Evolutionary conservation across 768 basidiomycete species (phyloP), one percentile per base, ranked within the genome.

Genomic region (Leccinellum albellum): DNA sequence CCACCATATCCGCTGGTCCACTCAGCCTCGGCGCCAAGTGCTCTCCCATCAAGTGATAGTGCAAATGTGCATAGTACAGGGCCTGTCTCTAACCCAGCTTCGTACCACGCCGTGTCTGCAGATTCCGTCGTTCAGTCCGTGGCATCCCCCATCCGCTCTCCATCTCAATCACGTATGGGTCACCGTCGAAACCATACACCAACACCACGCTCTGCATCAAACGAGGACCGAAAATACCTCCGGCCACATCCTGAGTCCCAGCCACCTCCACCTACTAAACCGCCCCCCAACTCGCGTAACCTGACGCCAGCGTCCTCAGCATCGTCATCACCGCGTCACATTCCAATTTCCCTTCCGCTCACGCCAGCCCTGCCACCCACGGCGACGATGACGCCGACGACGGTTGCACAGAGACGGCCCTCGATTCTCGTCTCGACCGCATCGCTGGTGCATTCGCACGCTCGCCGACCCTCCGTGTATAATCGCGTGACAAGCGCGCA

Each of bases 271-370:
- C 50, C 58, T 2, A 68, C 63, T 37, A 73, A 72, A 28, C 68
- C 66, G 0, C 70, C 70, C 0, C 72, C 70, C 24, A 72, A 74
- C 26, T 77, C 82, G 15, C 80, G 80, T 28, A 77, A 73, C 51
- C 69, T 80, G 49, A 86, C 85, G 0, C 85, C 85, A 2, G 75
- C 71, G 0, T 86, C 85, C 0, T 86, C 85, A 0, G 76, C 78
- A 32, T 75, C 82, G 1, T 80, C 84, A 1, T 87, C 85, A 13
- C 85, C 85, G 0, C 77, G 76, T 13, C 79, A 79, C 57, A 53
- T 71, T 0, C 65, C 78, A 1, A 55, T 65, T 2, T 17, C 62
- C 9, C 62, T 71, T 2, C 65, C 69, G 1, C 76, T 79, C 4
- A 71, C 75, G 61, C 73, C 57, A 12, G 57, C 42, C 0, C 62